Conservation (phyloP, 331 rosid species). For the Prunus yedoensis region DNA sequence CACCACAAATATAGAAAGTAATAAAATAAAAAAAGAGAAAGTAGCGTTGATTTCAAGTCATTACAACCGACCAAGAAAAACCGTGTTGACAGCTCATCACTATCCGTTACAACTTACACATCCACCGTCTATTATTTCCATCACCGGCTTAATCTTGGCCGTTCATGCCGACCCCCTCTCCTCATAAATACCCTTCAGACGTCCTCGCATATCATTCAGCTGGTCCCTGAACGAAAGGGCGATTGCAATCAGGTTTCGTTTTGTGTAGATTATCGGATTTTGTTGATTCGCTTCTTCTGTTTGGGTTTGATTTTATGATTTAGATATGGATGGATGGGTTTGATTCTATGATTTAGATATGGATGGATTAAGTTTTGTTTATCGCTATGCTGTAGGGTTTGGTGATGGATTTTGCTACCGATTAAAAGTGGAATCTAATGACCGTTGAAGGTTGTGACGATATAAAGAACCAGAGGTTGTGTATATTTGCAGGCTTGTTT, state of each 20-base stretch:
- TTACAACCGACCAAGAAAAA: not conserved
- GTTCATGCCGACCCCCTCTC: not conserved
- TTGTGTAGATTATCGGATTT: not conserved
- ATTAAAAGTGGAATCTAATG: not conserved
- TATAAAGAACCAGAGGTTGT: no score
- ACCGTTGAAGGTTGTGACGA: not conserved
- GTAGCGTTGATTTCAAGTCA: not conserved
- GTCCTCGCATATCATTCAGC: fast-evolving
- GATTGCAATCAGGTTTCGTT: not conserved
- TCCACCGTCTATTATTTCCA: not conserved
- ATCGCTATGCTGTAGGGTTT: not conserved
- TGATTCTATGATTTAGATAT: not conserved
- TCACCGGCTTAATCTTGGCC: not conserved
- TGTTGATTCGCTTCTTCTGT: not conserved
- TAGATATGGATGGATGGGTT: not conserved
- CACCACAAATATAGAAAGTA: not conserved
- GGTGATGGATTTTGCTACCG: not conserved
- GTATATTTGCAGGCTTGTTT: no score
- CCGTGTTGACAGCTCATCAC: not conserved
- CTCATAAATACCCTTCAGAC: not conserved
- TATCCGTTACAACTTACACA: not conserved
- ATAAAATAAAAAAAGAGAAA: not conserved
- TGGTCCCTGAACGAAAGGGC: not conserved
- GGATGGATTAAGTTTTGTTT: not conserved
- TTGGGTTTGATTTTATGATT: not conserved